Evolutionary conservation across 352 stramenopile genomes (phyloP).

Genomic region (Globisporangium iwayamae): DNA sequence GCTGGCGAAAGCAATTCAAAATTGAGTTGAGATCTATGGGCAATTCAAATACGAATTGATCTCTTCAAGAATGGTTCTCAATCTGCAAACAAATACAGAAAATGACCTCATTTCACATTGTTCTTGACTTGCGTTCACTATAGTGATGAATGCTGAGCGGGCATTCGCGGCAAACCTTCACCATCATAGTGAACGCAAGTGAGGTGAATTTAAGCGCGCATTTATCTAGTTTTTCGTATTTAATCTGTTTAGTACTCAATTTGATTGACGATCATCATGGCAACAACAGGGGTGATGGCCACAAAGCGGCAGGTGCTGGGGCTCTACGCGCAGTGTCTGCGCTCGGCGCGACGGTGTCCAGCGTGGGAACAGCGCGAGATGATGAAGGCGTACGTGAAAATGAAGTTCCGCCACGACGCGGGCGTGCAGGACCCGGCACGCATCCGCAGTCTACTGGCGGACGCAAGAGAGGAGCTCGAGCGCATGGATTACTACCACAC

Average conservation of each 20-base stretch:
- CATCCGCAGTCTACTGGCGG: conserved; percentile 49
- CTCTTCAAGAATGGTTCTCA: background rate
- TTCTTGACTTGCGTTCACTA: too few species aligned
- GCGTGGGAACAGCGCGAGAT: conserved; percentile 82
- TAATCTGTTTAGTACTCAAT: background rate
- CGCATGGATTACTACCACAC: conserved; percentile 88
- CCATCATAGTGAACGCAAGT: too few species aligned
- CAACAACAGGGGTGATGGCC: background rate
- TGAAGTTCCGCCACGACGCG: conserved; percentile 73
- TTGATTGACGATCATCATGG: background rate
- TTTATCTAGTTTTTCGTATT: too few species aligned
- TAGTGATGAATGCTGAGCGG: too few species aligned
- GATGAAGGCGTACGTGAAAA: conserved; percentile 75
- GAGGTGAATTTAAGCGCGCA: too few species aligned
- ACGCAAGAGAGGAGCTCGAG: conserved; percentile 72
- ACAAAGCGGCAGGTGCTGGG: conserved; percentile 40
- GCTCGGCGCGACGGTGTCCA: conserved; percentile 66
- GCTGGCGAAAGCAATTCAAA: background rate
- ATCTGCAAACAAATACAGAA: background rate
- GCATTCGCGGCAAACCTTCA: too few species aligned
- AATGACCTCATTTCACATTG: too few species aligned
- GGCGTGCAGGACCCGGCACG: conserved; percentile 46
- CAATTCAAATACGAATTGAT: too few species aligned
- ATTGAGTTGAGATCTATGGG: too few species aligned
- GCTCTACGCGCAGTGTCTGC: conserved; percentile 73